Base-by-base conservation (phyloP, 2,329 filamentous ascomycete species). In the Diaporthe aspalathi region DNA sequence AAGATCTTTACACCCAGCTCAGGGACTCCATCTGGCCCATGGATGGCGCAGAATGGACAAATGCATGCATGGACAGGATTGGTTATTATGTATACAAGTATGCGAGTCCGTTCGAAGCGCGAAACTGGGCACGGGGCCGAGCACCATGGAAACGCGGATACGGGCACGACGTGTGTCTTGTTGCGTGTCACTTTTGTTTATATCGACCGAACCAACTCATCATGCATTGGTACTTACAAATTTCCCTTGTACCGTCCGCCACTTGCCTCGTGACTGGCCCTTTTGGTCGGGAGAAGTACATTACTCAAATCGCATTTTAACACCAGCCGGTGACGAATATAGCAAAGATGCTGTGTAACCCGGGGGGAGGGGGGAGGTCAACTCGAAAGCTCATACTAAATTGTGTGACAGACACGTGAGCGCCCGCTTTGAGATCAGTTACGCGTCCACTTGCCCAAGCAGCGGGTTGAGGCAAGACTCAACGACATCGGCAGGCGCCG, bases 141-240 rank as follows among this genome's bases (percentile, higher is more conserved):
- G n/a, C 57, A 24, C 45, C 45, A 2, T 50, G 45, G 60, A 49
- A 14, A 63, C 49, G 49, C 29, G 24, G 45, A 50, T 65, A 32
- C 45, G 29, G 60, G 45, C 60, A 65, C 29, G 60, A 38, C 60
- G 43, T 65, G 54, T 57, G 45, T 50, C 60, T 50, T 65, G 29
- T 50, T 65, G 60, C 60, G 60, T 38, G 60, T 65, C 60, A 38
- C 29, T 38, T 7, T 35, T 65, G 60, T 65, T 65, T 50, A 50
- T 50, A 65, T 65, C 60, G 45, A 65, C 60, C 60, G 43, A 50
- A 50, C n/a, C 45, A 50, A 49, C 45, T 32, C 29, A n/a, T 29
- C 60, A 50, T 50, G 60, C 16, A 65, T 29, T 50, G 29, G 60
- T 45, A 7, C 24, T 50, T 50, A n/a, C 20, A 29, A 12, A 29